Conservation (phyloP, 2,329 filamentous ascomycete genomes). For the Pyrenophora seminiperda region DNA sequence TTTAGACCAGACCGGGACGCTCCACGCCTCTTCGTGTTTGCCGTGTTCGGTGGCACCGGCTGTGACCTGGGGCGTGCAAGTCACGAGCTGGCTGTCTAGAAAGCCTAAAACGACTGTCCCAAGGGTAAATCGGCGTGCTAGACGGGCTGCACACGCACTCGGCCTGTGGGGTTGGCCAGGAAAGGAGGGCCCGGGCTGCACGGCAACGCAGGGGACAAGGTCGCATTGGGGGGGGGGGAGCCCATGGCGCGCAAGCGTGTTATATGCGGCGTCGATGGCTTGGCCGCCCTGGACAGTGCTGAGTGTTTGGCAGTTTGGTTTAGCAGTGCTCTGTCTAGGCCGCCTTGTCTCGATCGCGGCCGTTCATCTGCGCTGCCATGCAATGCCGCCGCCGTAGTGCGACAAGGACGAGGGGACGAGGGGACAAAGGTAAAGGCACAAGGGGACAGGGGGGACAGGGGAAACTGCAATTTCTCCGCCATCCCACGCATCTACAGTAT, state of each 20-base stretch:
- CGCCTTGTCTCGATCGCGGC: too few relatives aligned
- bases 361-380: too few relatives aligned
- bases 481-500: too few relatives aligned
- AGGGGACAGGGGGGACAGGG: too few relatives aligned
- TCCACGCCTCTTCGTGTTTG: slow-evolving; percentile 21
- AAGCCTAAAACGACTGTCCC: slow-evolving; percentile 15
- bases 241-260: neutral
- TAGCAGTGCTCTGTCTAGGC: too few relatives aligned
- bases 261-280: neutral
- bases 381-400: too few relatives aligned
- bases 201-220: slow-evolving; percentile 10
- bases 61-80: slow-evolving; percentile 16
- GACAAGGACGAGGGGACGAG: too few relatives aligned
- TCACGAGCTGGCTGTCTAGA: slow-evolving; percentile 17
- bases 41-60: slow-evolving; percentile 16
- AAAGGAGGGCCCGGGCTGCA: slow-evolving; percentile 15
- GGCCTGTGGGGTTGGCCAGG: slow-evolving; percentile 24
- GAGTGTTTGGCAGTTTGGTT: too few relatives aligned
- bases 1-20: slow-evolving; percentile 13
- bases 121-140: slow-evolving; percentile 14
- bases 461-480: too few relatives aligned
- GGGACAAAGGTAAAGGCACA: too few relatives aligned
- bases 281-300: neutral
- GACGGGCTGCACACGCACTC: slow-evolving; percentile 17
- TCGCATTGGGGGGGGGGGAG: neutral